Conservation (phyloP, 2,329 filamentous ascomycete species). For the Pseudogymnoascus sp. region DNA sequence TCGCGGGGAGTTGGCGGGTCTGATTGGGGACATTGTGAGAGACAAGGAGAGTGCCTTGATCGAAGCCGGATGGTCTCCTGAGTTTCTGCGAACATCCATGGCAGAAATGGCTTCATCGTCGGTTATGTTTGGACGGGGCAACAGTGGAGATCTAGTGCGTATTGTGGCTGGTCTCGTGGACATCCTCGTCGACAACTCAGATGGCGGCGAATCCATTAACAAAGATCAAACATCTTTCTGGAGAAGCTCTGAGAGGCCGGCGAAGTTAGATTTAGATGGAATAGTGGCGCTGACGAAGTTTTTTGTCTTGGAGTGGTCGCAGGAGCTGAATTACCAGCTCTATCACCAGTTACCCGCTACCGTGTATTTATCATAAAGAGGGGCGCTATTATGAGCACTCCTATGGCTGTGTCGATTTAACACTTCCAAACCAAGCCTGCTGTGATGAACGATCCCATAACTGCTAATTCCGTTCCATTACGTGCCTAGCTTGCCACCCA, state of each 20-base stretch:
- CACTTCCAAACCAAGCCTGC: not conserved
- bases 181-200: not conserved
- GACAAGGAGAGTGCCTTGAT: slow-evolving; percentile 15
- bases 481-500: not conserved
- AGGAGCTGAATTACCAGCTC: slow-evolving; percentile 32
- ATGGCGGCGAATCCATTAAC: slow-evolving; percentile 14
- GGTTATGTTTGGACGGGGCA: slow-evolving; percentile 26
- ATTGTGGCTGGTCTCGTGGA: slow-evolving; percentile 27
- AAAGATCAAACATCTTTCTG: slow-evolving; percentile 12
- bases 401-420: not conserved
- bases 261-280: slow-evolving; percentile 18
- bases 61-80: slow-evolving; percentile 25
- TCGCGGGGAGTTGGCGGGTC: slow-evolving; percentile 20
- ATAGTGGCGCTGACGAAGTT: slow-evolving; percentile 30
- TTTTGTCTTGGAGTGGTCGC: slow-evolving; percentile 32
- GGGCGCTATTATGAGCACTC: not conserved
- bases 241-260: not conserved
- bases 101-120: slow-evolving; percentile 26
- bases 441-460: not conserved
- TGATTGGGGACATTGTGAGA: slow-evolving; percentile 16
- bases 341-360: slow-evolving; percentile 28
- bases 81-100: slow-evolving; percentile 27
- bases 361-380: not conserved
- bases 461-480: not conserved
- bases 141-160: slow-evolving; percentile 29